Base-by-base conservation (phyloP, 2,329 filamentous ascomycete species). In the Sporothrix euskadiensis region DNA sequence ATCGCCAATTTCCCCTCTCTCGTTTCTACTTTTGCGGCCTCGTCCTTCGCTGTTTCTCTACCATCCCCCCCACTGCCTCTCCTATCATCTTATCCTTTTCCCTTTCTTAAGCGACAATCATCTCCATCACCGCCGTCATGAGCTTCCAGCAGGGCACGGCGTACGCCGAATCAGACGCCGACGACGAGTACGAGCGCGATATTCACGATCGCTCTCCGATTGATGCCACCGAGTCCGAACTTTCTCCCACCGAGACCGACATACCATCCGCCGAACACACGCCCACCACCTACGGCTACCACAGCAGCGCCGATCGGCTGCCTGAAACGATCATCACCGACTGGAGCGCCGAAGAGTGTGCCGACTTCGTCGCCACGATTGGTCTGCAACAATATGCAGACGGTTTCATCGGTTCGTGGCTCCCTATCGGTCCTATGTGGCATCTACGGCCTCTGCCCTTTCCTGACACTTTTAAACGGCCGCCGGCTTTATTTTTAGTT, bases 281-380 rank as follows among this genome's bases (percentile, higher is more conserved):
- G 8, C 92, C 92, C 26, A 95, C 92, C 68, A 94, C 91, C 69
- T 93, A 92, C 78, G 90, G 89, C 76, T 90, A 91, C 78, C 89
- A 87, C 74, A 86, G 83, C 80, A 89, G 87, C 78, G 87, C 86
- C 79, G 90, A 92, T 81, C 85, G 88, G 71, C 85, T 92, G 76
- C 92, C 92, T 77, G 90, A 92, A 79, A 92, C 91, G 66, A 88
- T 92, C 79, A 92, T 95, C 77, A 90, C 90, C 44, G 90, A 94
- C 78, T 96, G 92, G 92, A 91, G 90, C 1, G 91, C 90, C 19
- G 93, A 97, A 74, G 94, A 98, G 83, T 94, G 93, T 82, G 94
- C 94, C 77, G 94, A 97, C 79, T 98, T 97, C 80, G 88, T 98
- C 77, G 88, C 89, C 73, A 90, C 89, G 75, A 88, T 97, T 78